Percentiles rank a stretch among this genome's conserved stretches.
These are phyloP conservation scores for Candida pseudocylindracea DNA, from an alignment of 1,139 yeast species.

Conservation along the genomic window DNA sequence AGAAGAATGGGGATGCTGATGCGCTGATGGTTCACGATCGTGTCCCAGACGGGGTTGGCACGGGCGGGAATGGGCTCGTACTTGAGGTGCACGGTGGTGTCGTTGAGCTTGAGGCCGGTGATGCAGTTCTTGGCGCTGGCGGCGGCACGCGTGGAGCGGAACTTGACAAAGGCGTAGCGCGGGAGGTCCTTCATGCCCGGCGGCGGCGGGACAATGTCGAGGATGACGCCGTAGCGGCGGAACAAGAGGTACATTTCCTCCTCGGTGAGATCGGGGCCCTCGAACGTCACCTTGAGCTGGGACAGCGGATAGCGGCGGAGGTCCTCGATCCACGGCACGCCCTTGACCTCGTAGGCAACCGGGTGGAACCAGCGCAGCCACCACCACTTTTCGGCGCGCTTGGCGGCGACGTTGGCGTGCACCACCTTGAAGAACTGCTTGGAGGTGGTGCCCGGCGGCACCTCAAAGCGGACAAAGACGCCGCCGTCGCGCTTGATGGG, in stretches of 20 bases:
- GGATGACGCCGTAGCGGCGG: constrained; percentile 70
- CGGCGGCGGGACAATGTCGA: constrained; percentile 37
- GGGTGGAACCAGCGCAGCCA: constrained; percentile 10
- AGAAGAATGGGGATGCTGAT: constrained; percentile 41
- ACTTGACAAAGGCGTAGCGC: constrained; percentile 30
- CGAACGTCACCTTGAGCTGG: constrained; percentile 41
- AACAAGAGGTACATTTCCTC: constrained; percentile 68
- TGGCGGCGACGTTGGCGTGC: constrained; percentile 20
- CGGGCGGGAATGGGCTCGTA: constrained; percentile 30
- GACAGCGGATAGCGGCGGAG: constrained; percentile 52
- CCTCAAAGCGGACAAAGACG: constrained; percentile 59
- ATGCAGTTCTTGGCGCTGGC: constrained; percentile 81
- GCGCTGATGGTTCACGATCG: constrained; percentile 56
- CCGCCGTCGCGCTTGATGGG: constrained; percentile 78
- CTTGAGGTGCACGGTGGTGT: constrained; percentile 48
- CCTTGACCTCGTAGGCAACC: constrained; percentile 53
- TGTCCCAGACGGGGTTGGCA: constrained; percentile 27
- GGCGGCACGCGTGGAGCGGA: constrained; percentile 38
- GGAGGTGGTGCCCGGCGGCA: constrained; percentile 26
- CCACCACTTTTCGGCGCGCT: constrained; percentile 5
- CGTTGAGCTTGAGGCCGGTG: constrained; percentile 43
- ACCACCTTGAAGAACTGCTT: constrained; percentile 28
- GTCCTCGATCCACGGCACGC: constrained; percentile 94
- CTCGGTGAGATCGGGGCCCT: constrained; percentile 55
- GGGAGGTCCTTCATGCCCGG: constrained; percentile 8